These are phyloP conservation scores for Ricinus communis DNA, from an alignment of 345 rosid species.

Conservation along the genomic window DNA sequence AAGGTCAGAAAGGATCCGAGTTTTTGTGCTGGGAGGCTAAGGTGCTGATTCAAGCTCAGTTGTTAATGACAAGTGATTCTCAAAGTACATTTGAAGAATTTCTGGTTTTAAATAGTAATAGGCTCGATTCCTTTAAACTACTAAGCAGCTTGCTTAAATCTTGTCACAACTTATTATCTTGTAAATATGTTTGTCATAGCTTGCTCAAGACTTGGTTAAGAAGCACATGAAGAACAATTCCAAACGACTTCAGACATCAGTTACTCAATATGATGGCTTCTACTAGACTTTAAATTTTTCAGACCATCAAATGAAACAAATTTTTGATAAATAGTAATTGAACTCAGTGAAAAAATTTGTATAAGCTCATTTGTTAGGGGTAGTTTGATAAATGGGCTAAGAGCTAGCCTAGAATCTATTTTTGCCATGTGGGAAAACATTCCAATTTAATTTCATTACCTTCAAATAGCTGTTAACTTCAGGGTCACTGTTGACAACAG, in stretches of 20 bases:
- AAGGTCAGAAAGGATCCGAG: background rate
- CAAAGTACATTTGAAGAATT: background rate
- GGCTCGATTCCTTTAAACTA: background rate
- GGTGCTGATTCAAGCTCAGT: background rate
- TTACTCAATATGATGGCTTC: background rate
- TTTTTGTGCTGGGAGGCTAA: background rate
- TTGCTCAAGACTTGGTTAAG: background rate
- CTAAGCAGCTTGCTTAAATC: background rate
- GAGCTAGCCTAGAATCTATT: background rate
- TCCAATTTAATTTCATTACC: constrained; percentile 39
- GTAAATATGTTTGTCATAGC: background rate
- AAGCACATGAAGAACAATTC: background rate
- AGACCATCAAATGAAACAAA: background rate
- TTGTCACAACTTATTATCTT: background rate
- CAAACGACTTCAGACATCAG: background rate
- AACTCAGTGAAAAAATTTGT: background rate
- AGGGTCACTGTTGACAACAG: constrained; percentile 83
- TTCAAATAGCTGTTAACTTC: constrained; percentile 82
- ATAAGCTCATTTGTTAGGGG: background rate
- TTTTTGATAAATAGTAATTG: background rate
- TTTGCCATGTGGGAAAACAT: background rate
- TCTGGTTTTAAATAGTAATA: background rate
- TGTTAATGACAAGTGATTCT: background rate
- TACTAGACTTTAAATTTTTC: background rate
- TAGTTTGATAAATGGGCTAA: background rate